A percentile compares a stretch with the other conserved stretches of the same genome.
phyloP scores from a whole-genome alignment of 1,139 yeast species.

The Taiozyma sp. region DNA sequence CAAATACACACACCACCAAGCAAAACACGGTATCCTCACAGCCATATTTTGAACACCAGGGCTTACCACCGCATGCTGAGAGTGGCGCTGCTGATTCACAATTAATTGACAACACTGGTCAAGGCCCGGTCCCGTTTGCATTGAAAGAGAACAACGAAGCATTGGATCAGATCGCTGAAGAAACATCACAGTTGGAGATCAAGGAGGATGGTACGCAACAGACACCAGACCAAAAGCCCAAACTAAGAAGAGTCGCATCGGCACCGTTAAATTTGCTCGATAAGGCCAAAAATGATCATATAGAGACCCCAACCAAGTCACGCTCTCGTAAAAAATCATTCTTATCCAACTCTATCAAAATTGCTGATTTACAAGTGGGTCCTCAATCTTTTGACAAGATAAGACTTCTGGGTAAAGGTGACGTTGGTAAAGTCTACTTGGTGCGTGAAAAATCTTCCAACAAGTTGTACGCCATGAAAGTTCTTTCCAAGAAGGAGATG shows the following conservation, averaged over 20 bases:
- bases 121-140: slow-evolving; percentile 31
- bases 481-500: slow-evolving; percentile 87
- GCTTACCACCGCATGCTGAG: slow-evolving; percentile 45
- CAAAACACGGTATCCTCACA: slow-evolving; percentile 34
- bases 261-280: slow-evolving; percentile 56
- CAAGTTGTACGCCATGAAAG: slow-evolving; percentile 87
- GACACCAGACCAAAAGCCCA: slow-evolving; percentile 32
- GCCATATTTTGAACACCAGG: slow-evolving; percentile 50
- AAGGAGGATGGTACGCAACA: not conserved
- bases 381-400: slow-evolving; percentile 88
- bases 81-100: slow-evolving; percentile 7
- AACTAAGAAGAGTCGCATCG: slow-evolving; percentile 71
- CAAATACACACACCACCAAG: slow-evolving; percentile 6
- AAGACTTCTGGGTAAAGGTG: slow-evolving; percentile 89
- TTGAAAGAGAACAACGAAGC: slow-evolving; percentile 26
- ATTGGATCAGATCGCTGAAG: slow-evolving; percentile 18
- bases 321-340: slow-evolving; percentile 23
- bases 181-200: slow-evolving; percentile 1
- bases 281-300: slow-evolving; percentile 9
- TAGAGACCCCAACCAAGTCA: slow-evolving; percentile 10
- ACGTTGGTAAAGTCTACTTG: slow-evolving; percentile 92
- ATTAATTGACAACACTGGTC: slow-evolving; percentile 18
- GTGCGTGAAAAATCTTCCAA: slow-evolving; percentile 77
- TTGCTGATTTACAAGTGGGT: slow-evolving; percentile 42
- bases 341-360: slow-evolving; percentile 21